Evolutionary conservation across 1,284 basidiomycete species (phyloP).

Genomic region (Boletus holoroseus): DNA sequence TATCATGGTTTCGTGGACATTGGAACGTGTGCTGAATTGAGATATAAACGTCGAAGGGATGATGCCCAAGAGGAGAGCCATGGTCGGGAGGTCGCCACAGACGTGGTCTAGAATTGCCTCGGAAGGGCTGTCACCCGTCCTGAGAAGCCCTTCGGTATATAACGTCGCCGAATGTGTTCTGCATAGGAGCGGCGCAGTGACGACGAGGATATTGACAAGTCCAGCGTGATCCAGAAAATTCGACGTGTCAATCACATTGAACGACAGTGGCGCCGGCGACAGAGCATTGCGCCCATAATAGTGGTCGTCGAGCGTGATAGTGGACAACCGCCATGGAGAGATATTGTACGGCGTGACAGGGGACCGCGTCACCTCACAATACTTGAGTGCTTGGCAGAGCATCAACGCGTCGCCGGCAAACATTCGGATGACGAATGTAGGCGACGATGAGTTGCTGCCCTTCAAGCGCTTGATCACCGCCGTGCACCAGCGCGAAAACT

Average conservation of each 20-base stretch:
- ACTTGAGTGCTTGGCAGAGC: conserved; percentile 30
- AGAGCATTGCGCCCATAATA: conserved; percentile 30
- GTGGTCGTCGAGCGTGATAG: conserved; percentile 33
- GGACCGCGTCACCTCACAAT: conserved; percentile 7
- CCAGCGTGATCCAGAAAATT: conserved; percentile 47
- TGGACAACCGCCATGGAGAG: conserved; percentile 33
- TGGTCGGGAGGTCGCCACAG: conserved; percentile 36
- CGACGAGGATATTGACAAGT: conserved; percentile 43
- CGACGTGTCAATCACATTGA: conserved; percentile 52
- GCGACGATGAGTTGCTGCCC: conserved; percentile 8
- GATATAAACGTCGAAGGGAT: conserved; percentile 39
- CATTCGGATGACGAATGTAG: conserved; percentile 27
- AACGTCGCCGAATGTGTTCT: conserved; percentile 31
- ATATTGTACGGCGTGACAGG: conserved; percentile 16
- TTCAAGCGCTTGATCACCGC: conserved; percentile 15
- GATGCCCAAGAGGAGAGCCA: conserved; percentile 41
- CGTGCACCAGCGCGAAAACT: conserved; percentile 28
- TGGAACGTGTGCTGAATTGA: conserved; percentile 39
- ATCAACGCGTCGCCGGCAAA: conserved; percentile 33
- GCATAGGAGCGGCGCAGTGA: conserved; percentile 37
- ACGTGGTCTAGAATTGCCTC: conserved; percentile 35
- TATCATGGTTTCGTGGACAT: conserved; percentile 37
- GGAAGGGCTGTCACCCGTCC: conserved; percentile 24
- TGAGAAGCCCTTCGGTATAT: conserved; percentile 42
- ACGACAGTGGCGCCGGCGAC: conserved; percentile 35